Conservation (phyloP, 495 filamentous ascomycete species). For the Sabuloglossum arenarium region DNA sequence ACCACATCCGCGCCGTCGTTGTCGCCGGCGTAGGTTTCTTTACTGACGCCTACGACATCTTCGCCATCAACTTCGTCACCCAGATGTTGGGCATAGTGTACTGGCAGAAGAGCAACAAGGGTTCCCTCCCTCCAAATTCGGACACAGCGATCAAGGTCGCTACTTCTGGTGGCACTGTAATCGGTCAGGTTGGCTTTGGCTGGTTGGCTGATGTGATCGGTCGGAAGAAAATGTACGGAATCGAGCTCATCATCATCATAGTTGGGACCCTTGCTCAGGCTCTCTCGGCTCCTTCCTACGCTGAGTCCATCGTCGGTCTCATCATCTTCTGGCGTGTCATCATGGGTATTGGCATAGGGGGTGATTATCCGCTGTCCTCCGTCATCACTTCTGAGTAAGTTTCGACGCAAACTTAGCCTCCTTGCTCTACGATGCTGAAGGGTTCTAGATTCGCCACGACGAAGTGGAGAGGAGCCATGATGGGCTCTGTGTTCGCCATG, state of each 20-base stretch:
- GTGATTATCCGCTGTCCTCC: slow-evolving; percentile 68
- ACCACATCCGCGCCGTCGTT: slow-evolving; percentile 50
- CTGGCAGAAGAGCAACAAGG: slow-evolving; percentile 25
- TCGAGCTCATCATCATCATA: slow-evolving; percentile 78
- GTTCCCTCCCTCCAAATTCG: slow-evolving; percentile 33
- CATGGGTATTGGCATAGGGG: slow-evolving; percentile 69
- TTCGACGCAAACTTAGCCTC: slow-evolving; percentile 5
- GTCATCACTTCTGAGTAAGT: slow-evolving; percentile 66
- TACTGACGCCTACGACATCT: slow-evolving; percentile 64
- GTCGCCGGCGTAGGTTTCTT: slow-evolving; percentile 75
- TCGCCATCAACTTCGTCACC: slow-evolving; percentile 44
- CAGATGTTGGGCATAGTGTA: slow-evolving; percentile 52
- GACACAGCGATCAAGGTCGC: slow-evolving; percentile 79
- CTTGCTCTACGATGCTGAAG: neutral
- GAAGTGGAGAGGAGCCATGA: slow-evolving; percentile 74
- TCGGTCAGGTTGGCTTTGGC: slow-evolving; percentile 71
- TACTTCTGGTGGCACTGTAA: slow-evolving; percentile 65
- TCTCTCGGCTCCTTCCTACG: slow-evolving; percentile 42
- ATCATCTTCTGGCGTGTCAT: slow-evolving; percentile 81
- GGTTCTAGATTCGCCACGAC: slow-evolving; percentile 48
- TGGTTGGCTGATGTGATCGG: slow-evolving; percentile 60
- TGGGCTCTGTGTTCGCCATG: slow-evolving; percentile 72
- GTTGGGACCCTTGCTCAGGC: slow-evolving; percentile 61
- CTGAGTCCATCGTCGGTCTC: slow-evolving; percentile 50
- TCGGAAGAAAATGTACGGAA: slow-evolving; percentile 70